These are phyloP conservation scores for Monotropa hypopitys DNA, from an alignment of 179 eudicot genomes.

Conservation along the genomic window DNA sequence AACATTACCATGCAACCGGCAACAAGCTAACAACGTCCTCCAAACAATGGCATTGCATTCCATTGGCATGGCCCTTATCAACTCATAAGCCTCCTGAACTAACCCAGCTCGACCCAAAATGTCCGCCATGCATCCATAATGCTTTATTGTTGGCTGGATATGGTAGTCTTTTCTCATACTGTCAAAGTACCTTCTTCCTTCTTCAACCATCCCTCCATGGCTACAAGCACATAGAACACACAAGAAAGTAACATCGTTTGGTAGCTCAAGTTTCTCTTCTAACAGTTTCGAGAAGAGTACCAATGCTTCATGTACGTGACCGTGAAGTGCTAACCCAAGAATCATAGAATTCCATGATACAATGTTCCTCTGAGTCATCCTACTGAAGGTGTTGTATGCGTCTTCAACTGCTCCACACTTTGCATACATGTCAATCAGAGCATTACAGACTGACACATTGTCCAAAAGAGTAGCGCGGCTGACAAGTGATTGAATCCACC, in stretches of 20 bases:
- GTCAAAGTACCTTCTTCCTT: slow-evolving; percentile 22
- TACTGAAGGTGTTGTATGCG: slow-evolving; percentile 15
- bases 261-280: slow-evolving; percentile 12
- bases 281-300: slow-evolving; percentile 18
- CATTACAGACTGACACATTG: slow-evolving; percentile 13
- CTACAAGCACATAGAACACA: slow-evolving; percentile 31
- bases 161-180: slow-evolving; percentile 18
- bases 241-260: slow-evolving; percentile 26
- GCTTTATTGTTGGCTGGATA: slow-evolving; percentile 22
- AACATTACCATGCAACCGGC: slow-evolving; percentile 24
- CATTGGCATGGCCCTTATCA: slow-evolving; percentile 21
- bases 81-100: slow-evolving; percentile 19
- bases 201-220: slow-evolving; percentile 32
- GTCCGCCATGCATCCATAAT: slow-evolving; percentile 31
- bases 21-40: slow-evolving; percentile 32
- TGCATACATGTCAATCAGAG: slow-evolving; percentile 34
- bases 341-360: slow-evolving; percentile 29
- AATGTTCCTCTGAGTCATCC: slow-evolving; percentile 16
- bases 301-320: slow-evolving; percentile 16
- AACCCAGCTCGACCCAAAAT: slow-evolving; percentile 24
- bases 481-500: slow-evolving; percentile 20
- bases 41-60: slow-evolving; percentile 27
- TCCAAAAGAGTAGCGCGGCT: neutral
- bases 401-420: slow-evolving; percentile 28
- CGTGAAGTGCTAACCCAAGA: slow-evolving; percentile 21